phyloP scores from a whole-genome alignment of 139 green algal genomes.

The Closterium sp. region DNA sequence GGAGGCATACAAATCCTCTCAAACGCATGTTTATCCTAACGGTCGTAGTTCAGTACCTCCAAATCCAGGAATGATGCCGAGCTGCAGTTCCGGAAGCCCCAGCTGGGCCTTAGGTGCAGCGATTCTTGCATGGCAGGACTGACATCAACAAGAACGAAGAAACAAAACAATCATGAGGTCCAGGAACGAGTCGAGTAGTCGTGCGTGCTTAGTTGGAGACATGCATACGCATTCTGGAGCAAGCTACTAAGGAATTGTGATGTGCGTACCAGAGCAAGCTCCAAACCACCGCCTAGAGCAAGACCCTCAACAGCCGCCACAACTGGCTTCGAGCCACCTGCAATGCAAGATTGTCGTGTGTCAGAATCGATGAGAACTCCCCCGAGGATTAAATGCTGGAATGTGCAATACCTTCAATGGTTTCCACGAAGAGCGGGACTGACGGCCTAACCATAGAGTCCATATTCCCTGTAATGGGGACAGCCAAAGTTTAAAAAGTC shows the following conservation, averaged over 20 bases:
- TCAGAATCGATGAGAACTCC: neutral
- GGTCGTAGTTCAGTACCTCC: slow-evolving; percentile 60
- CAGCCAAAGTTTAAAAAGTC: neutral
- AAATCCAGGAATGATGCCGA: slow-evolving; percentile 97
- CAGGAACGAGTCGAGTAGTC: no score
- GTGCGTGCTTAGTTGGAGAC: no score
- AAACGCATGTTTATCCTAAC: neutral
- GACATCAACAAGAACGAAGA: neutral
- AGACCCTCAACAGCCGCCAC: slow-evolving; percentile 83
- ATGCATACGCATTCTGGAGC: no score
- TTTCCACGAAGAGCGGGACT: neutral
- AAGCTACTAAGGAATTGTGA: neutral
- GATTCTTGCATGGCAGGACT: slow-evolving; percentile 65
- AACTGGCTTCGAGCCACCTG: slow-evolving; percentile 75
- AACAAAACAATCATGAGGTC: neutral
- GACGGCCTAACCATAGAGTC: neutral
- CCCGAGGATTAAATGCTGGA: no score
- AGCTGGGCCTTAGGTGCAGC: slow-evolving; percentile 62
- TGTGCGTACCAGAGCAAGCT: slow-evolving; percentile 86
- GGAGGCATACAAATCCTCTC: neutral
- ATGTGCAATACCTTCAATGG: slow-evolving; percentile 5
- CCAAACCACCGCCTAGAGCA: slow-evolving; percentile 87
- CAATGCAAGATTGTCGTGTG: neutral
- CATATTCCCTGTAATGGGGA: neutral
- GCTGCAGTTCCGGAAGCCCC: slow-evolving; percentile 92